These are phyloP conservation scores for Geosiphon pyriformis DNA, from an alignment of 192 early-diverging fungal genomes.

Conservation along the genomic window DNA sequence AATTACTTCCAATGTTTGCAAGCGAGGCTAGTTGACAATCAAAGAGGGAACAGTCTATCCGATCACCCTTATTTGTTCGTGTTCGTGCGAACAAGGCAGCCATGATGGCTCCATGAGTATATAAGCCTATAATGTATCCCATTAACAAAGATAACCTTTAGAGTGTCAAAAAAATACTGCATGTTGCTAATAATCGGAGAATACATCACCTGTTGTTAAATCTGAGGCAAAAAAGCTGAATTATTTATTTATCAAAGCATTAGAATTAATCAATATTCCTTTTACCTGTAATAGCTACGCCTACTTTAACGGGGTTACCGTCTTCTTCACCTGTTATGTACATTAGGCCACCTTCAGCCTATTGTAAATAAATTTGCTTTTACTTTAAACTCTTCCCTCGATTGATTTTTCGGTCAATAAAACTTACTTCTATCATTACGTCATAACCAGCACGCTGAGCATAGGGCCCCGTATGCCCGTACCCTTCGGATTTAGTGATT, in stretches of 20 bases:
- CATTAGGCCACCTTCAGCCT: constrained; percentile 90
- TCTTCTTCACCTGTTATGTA: constrained; percentile 88
- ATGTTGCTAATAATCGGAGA: neutral
- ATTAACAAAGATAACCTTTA: too few relatives aligned
- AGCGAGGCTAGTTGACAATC: constrained; percentile 83
- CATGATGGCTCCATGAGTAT: constrained; percentile 86
- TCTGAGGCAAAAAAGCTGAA: constrained; percentile 29
- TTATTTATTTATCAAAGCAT: too few relatives aligned
- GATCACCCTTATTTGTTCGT: constrained; percentile 67
- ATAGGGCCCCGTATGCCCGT: constrained; percentile 85
- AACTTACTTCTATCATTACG: constrained; percentile 68
- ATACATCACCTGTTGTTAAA: constrained; percentile 47
- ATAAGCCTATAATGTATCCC: constrained; percentile 62
- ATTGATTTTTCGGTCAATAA: too few relatives aligned
- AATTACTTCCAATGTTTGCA: constrained; percentile 87
- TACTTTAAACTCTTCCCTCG: too few relatives aligned
- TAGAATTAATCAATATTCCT: too few relatives aligned
- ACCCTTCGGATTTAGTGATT: constrained; percentile 43
- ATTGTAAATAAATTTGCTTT: too few relatives aligned
- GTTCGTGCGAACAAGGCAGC: constrained; percentile 73
- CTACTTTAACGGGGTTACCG: constrained; percentile 87
- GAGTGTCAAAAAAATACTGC: too few relatives aligned
- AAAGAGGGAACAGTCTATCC: constrained; percentile 83
- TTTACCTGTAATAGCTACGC: constrained; percentile 94
- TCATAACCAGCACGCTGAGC: constrained; percentile 81